Percentiles rank a stretch among this genome's conserved stretches.
These are phyloP conservation scores for Pulveroboletus sp. DNA, from an alignment of 768 basidiomycete species.

Conservation along the genomic window DNA sequence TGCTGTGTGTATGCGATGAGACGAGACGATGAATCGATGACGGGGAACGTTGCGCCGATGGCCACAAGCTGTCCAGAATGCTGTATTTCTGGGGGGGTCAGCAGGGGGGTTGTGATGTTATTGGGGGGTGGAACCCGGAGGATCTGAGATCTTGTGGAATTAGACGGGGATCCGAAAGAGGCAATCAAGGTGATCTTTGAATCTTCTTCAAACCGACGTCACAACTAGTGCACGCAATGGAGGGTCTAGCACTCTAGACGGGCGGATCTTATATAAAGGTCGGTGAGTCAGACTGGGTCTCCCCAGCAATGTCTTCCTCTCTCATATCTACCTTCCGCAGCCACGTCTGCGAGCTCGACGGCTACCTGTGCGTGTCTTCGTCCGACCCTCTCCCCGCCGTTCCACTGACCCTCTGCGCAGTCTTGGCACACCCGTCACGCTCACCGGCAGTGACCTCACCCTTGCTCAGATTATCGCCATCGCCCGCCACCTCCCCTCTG, in stretches of 20 bases:
- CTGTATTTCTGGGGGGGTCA: constrained; percentile 9
- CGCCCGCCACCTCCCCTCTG: constrained; percentile 50
- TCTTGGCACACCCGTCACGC: constrained; percentile 54
- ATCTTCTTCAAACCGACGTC: constrained; percentile 16
- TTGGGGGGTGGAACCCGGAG: neutral
- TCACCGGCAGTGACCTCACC: constrained; percentile 69
- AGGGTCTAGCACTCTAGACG: constrained; percentile 5
- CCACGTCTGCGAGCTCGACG: constrained; percentile 58
- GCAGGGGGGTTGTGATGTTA: neutral
- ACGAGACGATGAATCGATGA: neutral
- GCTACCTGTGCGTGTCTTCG: constrained; percentile 51
- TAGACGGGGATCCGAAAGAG: neutral
- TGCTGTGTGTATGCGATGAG: neutral
- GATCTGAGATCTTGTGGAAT: constrained; percentile 14
- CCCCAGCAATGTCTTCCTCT: constrained; percentile 3
- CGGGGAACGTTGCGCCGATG: too few relatives aligned
- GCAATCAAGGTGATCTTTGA: constrained; percentile 8
- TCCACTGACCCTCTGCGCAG: constrained; percentile 34
- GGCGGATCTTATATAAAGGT: constrained; percentile 23
- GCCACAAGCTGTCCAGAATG: neutral
- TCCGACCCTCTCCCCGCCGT: neutral
- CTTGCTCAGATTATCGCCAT: constrained; percentile 76
- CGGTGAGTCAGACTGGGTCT: neutral
- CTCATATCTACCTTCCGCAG: constrained; percentile 56
- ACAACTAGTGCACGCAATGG: constrained; percentile 21